Evolutionary conservation across 116 monocot genomes (phyloP), one percentile per base, ranked within the genome.

Genomic region (Phalaenopsis hybrid): DNA sequence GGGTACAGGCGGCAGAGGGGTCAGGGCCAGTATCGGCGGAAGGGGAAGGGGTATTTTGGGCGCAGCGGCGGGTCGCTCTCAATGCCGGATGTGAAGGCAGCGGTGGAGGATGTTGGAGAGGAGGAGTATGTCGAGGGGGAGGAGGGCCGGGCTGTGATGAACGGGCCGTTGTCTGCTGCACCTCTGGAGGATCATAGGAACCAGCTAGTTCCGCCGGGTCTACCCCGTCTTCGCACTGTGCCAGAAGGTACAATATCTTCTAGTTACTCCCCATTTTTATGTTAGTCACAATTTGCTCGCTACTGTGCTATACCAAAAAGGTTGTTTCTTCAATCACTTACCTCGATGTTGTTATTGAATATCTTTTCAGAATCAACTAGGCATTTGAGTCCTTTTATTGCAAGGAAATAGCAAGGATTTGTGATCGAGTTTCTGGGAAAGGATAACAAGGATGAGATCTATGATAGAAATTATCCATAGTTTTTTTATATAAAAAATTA

Each of bases 171-270:
- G 8, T 63, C 57, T 33, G 83, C 50, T 63, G 68, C 74, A 9
- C 77, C 9, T 86, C n/a, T 74, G 74, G 86, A 81, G 6, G 82
- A 78, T 28, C 76, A 51, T 73, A 79, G 83, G 31, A 78, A 80
- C 25, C 44, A 85, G 45, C 21, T 74, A 55, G 81, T 96, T 34
- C 99, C 99, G 4, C 85, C 91, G 44, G 95, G 93, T 25, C 69
- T 99, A 76, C 92, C 95, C 0, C 81, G 91, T 81, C 88, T 99
- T 33, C 93, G 90, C 50, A 93, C 87, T 7, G 81, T 87, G 21
- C 81, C 78, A 15, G 87, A 92, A 89, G 93, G 94, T 99, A 92
- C 41, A 11, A 50, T 58, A 75, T 44, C 75, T 18, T 43, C 45
- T 18, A 72, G 28, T 18, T 45, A 43, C 13, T 75, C 15, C 15